These are phyloP conservation scores for Taiozyma sp. DNA, from an alignment of 1,139 yeast genomes.

Conservation along the genomic window DNA sequence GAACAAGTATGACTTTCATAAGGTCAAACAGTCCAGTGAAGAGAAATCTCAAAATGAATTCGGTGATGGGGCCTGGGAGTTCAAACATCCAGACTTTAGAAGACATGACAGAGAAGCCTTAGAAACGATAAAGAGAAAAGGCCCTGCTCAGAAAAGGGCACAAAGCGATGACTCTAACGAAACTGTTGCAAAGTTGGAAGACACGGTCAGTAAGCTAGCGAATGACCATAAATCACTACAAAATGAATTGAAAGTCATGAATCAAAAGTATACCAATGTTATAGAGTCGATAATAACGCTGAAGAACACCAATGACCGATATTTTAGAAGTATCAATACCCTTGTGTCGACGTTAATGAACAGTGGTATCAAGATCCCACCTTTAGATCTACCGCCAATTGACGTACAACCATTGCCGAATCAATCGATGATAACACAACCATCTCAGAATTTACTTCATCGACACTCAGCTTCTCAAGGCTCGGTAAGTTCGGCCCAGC, in stretches of 20 bases:
- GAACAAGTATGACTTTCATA: conserved; percentile 96
- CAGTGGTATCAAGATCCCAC: conserved; percentile 66
- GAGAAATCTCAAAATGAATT: conserved; percentile 51
- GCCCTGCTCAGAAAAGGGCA: conserved; percentile 53
- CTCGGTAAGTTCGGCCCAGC: conserved; percentile 6
- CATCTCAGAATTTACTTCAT: conserved; percentile 6
- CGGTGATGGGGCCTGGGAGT: conserved; percentile 91
- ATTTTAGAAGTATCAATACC: conserved; percentile 45
- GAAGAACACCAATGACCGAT: conserved; percentile 52
- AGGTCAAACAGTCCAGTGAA: conserved; percentile 50
- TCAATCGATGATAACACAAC: conserved; percentile 12
- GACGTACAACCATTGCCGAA: conserved; percentile 12
- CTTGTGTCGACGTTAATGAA: conserved; percentile 46
- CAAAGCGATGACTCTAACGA: conserved; percentile 25
- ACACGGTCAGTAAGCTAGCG: conserved; percentile 38
- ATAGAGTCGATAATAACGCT: conserved; percentile 55
- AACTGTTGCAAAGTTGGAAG: conserved; percentile 33
- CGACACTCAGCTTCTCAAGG: conserved; percentile 5
- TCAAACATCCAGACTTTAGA: conserved; percentile 84
- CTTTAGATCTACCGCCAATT: conserved; percentile 46
- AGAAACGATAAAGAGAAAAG: conserved; percentile 77
- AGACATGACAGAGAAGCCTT: conserved; percentile 66
- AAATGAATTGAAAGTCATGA: conserved; percentile 42
- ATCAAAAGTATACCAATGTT: conserved; percentile 59
- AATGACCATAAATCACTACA: conserved; percentile 38